Evolutionary conservation across 2,329 filamentous ascomycete species (phyloP).

Genomic region (Ophiostoma himal-ulmi): DNA sequence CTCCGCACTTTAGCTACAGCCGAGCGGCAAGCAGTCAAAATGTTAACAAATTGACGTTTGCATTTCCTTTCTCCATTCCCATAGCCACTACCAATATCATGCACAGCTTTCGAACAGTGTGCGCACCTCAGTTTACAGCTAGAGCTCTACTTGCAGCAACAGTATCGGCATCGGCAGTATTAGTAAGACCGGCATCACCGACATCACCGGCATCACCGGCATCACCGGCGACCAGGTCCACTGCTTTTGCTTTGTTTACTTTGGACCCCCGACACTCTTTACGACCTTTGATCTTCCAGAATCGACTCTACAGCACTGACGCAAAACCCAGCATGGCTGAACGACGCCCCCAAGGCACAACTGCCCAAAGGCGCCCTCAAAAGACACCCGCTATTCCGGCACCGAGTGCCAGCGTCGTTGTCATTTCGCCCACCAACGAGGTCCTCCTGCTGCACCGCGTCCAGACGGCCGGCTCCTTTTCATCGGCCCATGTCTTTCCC

Average conservation of each 20-base stretch:
- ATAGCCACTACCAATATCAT: constrained; percentile 13
- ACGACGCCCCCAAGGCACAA: background rate
- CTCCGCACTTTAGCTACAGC: constrained; percentile 1
- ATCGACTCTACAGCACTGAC: constrained; percentile 1
- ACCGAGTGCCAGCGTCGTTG: constrained; percentile 57
- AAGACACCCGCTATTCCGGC: constrained; percentile 19
- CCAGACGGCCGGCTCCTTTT: constrained; percentile 73
- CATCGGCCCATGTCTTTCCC: constrained; percentile 91
- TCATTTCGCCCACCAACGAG: constrained; percentile 81
- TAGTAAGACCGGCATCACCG: too few species aligned
- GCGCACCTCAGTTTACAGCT: constrained; percentile 10
- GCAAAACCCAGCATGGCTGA: background rate
- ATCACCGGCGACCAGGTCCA: background rate
- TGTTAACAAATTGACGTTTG: background rate
- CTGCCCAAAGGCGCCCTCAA: constrained; percentile 2
- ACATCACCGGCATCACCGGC: background rate
- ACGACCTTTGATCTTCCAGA: background rate
- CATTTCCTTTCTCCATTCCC: background rate
- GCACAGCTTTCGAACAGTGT: constrained; percentile 10
- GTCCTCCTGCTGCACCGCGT: constrained; percentile 84
- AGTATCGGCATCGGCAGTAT: background rate
- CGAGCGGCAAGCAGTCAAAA: background rate
- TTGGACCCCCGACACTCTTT: background rate
- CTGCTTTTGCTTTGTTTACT: constrained; percentile 2
- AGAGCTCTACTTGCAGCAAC: background rate